phyloP scores from a whole-genome alignment of 805 yeast species.

The Candida arabinofermentans region DNA sequence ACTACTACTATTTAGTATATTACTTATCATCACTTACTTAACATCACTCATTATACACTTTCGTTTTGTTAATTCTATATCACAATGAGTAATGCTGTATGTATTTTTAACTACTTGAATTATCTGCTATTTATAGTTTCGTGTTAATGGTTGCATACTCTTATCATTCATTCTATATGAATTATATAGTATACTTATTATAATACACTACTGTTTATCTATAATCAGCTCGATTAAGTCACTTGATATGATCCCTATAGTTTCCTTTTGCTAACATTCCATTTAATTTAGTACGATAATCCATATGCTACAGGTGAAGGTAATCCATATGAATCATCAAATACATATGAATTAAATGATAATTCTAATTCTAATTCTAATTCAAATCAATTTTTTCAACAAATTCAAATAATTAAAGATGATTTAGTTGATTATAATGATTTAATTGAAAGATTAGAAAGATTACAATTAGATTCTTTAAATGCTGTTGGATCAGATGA shows the following conservation, averaged over 20 bases:
- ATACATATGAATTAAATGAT: too few relatives aligned
- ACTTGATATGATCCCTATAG: neutral
- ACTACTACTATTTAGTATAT: too few relatives aligned
- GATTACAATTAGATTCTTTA: conserved; percentile 64
- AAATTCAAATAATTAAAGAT: conserved; percentile 63
- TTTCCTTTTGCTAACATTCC: neutral
- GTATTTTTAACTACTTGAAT: too few relatives aligned
- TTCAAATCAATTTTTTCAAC: conserved; percentile 55
- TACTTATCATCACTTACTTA: too few relatives aligned
- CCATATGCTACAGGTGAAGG: conserved; percentile 25
- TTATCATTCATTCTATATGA: too few relatives aligned
- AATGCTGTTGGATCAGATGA: conserved; percentile 71
- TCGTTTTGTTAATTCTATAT: neutral
- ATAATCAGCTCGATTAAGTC: neutral
- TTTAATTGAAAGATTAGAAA: conserved; percentile 64
- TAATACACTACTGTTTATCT: too few relatives aligned
- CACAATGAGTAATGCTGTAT: neutral
- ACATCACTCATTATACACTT: too few relatives aligned
- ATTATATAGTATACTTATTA: too few relatives aligned
- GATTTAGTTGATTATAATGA: conserved; percentile 68
- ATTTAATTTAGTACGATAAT: conserved; percentile 12
- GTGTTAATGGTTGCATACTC: too few relatives aligned
- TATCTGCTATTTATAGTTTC: too few relatives aligned
- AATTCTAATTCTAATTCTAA: conserved; percentile 9
- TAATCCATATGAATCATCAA: conserved; percentile 23